These are phyloP conservation scores for Aeminium ludgeri DNA, from an alignment of 495 filamentous ascomycete genomes.

Conservation along the genomic window DNA sequence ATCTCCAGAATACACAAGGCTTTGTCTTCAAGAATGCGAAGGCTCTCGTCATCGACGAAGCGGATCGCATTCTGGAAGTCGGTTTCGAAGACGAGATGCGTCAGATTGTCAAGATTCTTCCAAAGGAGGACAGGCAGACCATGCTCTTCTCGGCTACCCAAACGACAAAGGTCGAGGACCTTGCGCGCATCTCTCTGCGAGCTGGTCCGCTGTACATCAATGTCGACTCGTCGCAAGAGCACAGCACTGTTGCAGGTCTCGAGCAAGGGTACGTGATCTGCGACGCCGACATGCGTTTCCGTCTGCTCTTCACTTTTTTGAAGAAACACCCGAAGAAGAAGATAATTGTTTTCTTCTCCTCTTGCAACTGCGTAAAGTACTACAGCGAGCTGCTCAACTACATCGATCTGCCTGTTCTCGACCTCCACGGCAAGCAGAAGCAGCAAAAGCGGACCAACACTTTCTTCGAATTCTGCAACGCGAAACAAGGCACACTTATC, in stretches of 20 bases:
- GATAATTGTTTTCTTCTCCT: slow-evolving; percentile 92
- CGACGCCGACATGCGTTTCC: slow-evolving; percentile 82
- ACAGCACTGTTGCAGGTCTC: slow-evolving; percentile 75
- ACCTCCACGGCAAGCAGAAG: slow-evolving; percentile 84
- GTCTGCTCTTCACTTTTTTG: slow-evolving; percentile 88
- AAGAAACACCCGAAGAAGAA: slow-evolving; percentile 86
- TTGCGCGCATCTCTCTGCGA: slow-evolving; percentile 81
- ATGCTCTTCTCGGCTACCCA: slow-evolving; percentile 97
- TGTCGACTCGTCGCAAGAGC: slow-evolving; percentile 62
- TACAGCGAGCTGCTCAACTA: slow-evolving; percentile 88
- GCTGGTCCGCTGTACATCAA: slow-evolving; percentile 93
- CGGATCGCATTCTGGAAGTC: slow-evolving; percentile 86
- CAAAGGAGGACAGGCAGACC: slow-evolving; percentile 75
- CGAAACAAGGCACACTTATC: slow-evolving; percentile 72
- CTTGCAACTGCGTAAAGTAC: slow-evolving; percentile 88
- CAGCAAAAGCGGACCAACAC: slow-evolving; percentile 94
- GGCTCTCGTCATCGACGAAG: slow-evolving; percentile 79
- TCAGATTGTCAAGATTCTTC: slow-evolving; percentile 90
- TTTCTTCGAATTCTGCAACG: slow-evolving; percentile 98
- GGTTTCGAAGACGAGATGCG: slow-evolving; percentile 98
- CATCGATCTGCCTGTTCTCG: slow-evolving; percentile 85
- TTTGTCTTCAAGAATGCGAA: slow-evolving; percentile 91
- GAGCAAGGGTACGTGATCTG: slow-evolving; percentile 93
- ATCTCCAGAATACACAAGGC: slow-evolving; percentile 79
- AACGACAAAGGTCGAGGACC: slow-evolving; percentile 94